Conservation (phyloP, 805 yeast species). For the Kodamaea kaohsiungensis region DNA sequence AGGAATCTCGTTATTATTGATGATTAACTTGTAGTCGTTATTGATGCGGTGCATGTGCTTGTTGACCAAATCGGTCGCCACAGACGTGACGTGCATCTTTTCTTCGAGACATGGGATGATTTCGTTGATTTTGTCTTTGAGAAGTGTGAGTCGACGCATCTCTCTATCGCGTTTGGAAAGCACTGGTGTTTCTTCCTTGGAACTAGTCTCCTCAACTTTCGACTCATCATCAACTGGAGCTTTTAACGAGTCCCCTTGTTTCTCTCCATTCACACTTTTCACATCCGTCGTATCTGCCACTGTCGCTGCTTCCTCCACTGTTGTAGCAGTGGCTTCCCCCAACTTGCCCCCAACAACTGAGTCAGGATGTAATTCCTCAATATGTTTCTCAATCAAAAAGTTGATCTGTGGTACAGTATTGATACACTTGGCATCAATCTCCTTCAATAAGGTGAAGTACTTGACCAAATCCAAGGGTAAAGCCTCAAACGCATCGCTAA, state of each 20-base stretch:
- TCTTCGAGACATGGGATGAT: slow-evolving; percentile 92
- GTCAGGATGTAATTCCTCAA: slow-evolving; percentile 21
- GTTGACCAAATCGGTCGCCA: slow-evolving; percentile 76
- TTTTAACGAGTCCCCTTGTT: background rate
- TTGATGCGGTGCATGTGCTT: slow-evolving; percentile 74
- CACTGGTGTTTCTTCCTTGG: background rate
- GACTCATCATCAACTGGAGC: background rate
- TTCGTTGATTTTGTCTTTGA: slow-evolving; percentile 55
- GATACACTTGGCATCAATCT: slow-evolving; percentile 92
- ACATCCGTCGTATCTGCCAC: background rate
- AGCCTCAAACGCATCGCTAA: slow-evolving; percentile 88
- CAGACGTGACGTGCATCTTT: slow-evolving; percentile 94
- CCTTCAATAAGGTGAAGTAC: slow-evolving; percentile 84
- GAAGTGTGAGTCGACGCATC: slow-evolving; percentile 35
- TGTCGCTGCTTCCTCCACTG: background rate
- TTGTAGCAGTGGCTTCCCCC: background rate
- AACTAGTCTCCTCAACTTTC: background rate
- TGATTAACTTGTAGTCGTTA: slow-evolving; percentile 74
- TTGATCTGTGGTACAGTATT: slow-evolving; percentile 69
- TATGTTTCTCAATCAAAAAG: slow-evolving; percentile 51
- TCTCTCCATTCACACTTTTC: slow-evolving; percentile 10
- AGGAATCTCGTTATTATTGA: slow-evolving; percentile 78
- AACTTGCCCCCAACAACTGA: no score
- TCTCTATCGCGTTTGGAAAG: slow-evolving; percentile 14
- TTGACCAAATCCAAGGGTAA: slow-evolving; percentile 80